These are phyloP conservation scores for Wickerhamiella sorbophila DNA, from an alignment of 805 yeast species.

Conservation along the genomic window DNA sequence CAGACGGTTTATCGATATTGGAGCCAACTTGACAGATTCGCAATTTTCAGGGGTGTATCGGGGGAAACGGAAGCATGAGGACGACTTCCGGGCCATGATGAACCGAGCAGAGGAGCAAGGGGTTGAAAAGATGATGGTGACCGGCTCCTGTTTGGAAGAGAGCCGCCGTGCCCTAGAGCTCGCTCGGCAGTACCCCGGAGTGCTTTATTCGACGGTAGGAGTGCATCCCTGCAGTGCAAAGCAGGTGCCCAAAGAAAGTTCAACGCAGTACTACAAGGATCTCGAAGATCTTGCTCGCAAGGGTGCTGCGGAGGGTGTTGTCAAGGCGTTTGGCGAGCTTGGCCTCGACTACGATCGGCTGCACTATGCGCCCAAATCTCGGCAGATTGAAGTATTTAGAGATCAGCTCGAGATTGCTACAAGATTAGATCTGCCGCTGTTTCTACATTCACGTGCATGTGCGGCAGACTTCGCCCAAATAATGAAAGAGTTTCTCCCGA, in stretches of 20 bases:
- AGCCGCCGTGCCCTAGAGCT: slow-evolving; percentile 46
- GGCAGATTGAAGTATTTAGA: slow-evolving; percentile 54
- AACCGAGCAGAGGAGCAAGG: slow-evolving; percentile 48
- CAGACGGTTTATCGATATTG: slow-evolving; percentile 29
- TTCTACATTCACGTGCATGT: slow-evolving; percentile 80
- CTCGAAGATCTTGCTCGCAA: slow-evolving; percentile 36
- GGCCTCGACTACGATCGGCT: slow-evolving; percentile 91
- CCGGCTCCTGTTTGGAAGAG: slow-evolving; percentile 69
- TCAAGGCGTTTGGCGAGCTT: slow-evolving; percentile 85
- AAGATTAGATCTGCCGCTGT: slow-evolving; percentile 51
- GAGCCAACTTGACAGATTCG: slow-evolving; percentile 71
- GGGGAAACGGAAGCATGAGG: slow-evolving; percentile 51
- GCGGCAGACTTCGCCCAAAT: slow-evolving; percentile 61
- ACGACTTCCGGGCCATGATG: slow-evolving; percentile 51
- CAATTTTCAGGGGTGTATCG: slow-evolving; percentile 78
- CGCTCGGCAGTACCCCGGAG: slow-evolving; percentile 28
- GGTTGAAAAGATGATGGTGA: slow-evolving; percentile 59
- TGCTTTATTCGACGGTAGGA: slow-evolving; percentile 52
- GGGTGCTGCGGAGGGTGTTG: slow-evolving; percentile 37
- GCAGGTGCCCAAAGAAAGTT: slow-evolving; percentile 19
- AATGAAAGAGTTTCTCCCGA: slow-evolving; percentile 38
- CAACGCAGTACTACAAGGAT: slow-evolving; percentile 29
- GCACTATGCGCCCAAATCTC: slow-evolving; percentile 52
- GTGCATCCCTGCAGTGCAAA: slow-evolving; percentile 86
- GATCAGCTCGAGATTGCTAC: slow-evolving; percentile 54